Percentiles rank a stretch among this genome's conserved stretches.
Conservation (phyloP, 345 rosid species). For the Zanthoxylum bungeanum region DNA sequence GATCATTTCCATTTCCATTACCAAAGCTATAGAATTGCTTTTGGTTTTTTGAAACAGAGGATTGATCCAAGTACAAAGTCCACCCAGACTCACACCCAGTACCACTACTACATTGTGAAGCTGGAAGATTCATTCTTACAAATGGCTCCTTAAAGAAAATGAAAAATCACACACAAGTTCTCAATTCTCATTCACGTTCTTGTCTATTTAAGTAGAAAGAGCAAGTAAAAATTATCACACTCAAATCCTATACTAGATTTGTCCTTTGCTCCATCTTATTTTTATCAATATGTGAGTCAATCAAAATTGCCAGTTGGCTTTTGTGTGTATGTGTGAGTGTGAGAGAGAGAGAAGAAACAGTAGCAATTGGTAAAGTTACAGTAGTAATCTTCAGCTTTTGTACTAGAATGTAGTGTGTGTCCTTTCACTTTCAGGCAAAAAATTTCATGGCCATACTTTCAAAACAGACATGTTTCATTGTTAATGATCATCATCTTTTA, state of each 20-base stretch:
- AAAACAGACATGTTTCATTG: background rate
- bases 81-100: conserved; percentile 85
- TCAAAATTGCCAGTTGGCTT: conserved; percentile 70
- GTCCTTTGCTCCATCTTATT: conserved; percentile 37
- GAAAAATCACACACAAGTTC: conserved; percentile 3
- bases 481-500: background rate
- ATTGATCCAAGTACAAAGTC: conserved; percentile 71
- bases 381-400: conserved; percentile 13
- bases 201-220: conserved; percentile 28
- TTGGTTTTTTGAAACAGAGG: conserved; percentile 34
- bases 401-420: conserved; percentile 10
- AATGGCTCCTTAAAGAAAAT: conserved; percentile 8
- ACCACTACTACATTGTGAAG: conserved; percentile 46
- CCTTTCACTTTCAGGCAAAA: conserved; percentile 5
- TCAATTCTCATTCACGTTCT: background rate
- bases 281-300: conserved; percentile 36
- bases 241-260: conserved; percentile 48
- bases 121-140: conserved; percentile 43
- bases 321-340: conserved; percentile 9
- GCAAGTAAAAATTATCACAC: conserved; percentile 30
- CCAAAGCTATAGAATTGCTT: conserved; percentile 24
- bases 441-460: background rate
- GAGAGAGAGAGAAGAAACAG: conserved; percentile 13
- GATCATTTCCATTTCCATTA: conserved; percentile 14
- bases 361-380: conserved; percentile 13